Evolutionary conservation across 768 basidiomycete species (phyloP).

Genomic region (Rhizopogon vulgaris): DNA sequence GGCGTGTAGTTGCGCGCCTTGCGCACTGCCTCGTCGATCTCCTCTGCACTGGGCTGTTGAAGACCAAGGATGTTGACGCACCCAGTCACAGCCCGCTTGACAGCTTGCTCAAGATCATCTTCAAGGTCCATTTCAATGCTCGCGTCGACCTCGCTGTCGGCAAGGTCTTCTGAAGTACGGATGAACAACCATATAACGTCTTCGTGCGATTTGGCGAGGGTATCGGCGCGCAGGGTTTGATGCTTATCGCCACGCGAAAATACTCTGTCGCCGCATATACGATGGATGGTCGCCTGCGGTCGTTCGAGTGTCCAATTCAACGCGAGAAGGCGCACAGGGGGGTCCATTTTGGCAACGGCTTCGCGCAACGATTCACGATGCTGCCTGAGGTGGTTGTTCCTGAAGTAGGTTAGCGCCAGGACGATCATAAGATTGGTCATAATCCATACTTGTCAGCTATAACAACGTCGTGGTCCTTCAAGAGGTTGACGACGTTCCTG

Average conservation of each 20-base stretch:
- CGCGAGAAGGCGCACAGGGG: conserved; percentile 71
- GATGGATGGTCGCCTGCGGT: conserved; percentile 57
- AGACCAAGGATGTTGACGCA: conserved; percentile 51
- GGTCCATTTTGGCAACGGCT: conserved; percentile 34
- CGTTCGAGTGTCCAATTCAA: conserved; percentile 67
- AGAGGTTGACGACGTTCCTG: conserved; percentile 58
- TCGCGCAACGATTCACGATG: conserved; percentile 72
- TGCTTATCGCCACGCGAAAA: conserved; percentile 75
- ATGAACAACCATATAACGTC: conserved; percentile 81
- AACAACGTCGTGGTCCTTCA: conserved; percentile 68
- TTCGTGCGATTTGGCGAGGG: conserved; percentile 55
- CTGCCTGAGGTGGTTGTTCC: conserved; percentile 84
- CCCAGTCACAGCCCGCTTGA: conserved; percentile 54
- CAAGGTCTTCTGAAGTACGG: conserved; percentile 52
- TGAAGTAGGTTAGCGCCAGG: conserved; percentile 14
- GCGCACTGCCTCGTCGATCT: conserved; percentile 42
- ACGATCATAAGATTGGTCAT: background rate
- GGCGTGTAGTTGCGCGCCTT: conserved; percentile 36
- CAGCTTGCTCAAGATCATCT: conserved; percentile 46
- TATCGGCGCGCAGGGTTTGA: conserved; percentile 68
- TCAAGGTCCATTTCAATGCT: conserved; percentile 61
- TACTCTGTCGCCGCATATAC: conserved; percentile 75
- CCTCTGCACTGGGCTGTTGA: conserved; percentile 44
- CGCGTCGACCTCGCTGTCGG: conserved; percentile 56
- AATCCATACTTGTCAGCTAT: conserved; percentile 81